These are phyloP conservation scores for Leccinum ambiguum DNA, from an alignment of 1,284 basidiomycete species.

Conservation along the genomic window DNA sequence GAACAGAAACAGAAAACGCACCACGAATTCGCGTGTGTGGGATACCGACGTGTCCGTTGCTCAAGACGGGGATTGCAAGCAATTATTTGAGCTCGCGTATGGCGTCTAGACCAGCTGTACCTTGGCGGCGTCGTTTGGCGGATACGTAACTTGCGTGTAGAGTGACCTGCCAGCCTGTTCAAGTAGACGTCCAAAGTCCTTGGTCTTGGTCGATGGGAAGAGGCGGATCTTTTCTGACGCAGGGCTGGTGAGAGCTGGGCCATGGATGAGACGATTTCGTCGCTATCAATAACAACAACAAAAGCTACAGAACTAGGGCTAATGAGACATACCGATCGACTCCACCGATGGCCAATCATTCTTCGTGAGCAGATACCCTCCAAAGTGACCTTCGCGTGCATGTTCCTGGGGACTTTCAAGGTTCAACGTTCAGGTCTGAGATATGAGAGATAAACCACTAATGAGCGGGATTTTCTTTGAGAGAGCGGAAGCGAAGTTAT, in stretches of 20 bases:
- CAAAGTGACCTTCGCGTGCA: conserved; percentile 65
- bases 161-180: conserved; percentile 64
- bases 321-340: conserved; percentile 47
- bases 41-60: too few species aligned
- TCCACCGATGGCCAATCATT: conserved; percentile 70
- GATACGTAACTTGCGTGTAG: conserved; percentile 74
- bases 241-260: conserved; percentile 58
- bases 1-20: too few species aligned
- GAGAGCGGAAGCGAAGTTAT: conserved; percentile 21
- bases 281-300: neutral
- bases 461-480: conserved; percentile 1
- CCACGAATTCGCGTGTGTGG: too few species aligned
- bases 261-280: conserved; percentile 51
- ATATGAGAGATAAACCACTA: conserved; percentile 15
- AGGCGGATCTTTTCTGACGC: conserved; percentile 65
- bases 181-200: conserved; percentile 54
- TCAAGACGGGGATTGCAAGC: conserved; percentile 49
- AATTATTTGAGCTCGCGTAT: conserved; percentile 54
- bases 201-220: conserved; percentile 48
- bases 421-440: conserved; percentile 43
- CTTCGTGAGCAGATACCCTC: conserved; percentile 68
- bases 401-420: conserved; percentile 72
- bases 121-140: conserved; percentile 61
- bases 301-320: neutral
- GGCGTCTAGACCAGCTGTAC: conserved; percentile 61